Evolutionary conservation across 495 filamentous ascomycete species (phyloP), one percentile per base, ranked within the genome.

Genomic region (Hypoxylon trugodes): DNA sequence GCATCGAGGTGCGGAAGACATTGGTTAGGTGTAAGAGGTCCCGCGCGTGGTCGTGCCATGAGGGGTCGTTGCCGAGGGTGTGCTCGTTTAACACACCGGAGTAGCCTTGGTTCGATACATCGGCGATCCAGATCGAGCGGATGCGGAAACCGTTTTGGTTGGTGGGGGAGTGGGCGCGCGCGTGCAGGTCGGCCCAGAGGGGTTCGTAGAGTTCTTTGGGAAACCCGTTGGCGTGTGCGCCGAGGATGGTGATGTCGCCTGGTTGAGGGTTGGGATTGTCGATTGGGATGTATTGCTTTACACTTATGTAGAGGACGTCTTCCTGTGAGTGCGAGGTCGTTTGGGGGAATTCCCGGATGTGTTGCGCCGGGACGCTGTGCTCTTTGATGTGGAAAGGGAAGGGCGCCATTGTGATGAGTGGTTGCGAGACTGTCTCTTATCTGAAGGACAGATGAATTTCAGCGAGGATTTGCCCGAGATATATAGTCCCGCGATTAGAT

Each of bases 191-290:
- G 42, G 89, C 89, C 87, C 90, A 96, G 3, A 96, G 81, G 2
- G 93, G 90, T 67, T 96, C 93, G 72, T 96, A 97, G 13, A 96
- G 80, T 77, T 92, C 93, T 87, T 97, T 97, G n/a, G 89, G 88
- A 66, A 96, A 94, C 45, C 89, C 92, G 76, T 94, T 96, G 8
- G 91, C 93, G 74, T 94, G 90, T 8, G 90, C 87, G 15, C 82
- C 91, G 52, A 97, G 84, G 66, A 97, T 89, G 26, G 91, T 96
- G 5, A 96, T 75, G 75, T 95, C 92, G 5, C 90, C 90, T 0
- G 82, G 81, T 54, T 85, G 77, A 0, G 89, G 86, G 52, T 76
- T 65, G 0, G 74, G 80, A 71, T 92, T 90, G 72, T 87, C 82
- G 18, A 84, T 68, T 1, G 91, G 91, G 6, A 83, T 89, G 72